These are phyloP conservation scores for Leptographium flavum DNA, from an alignment of 2,329 filamentous ascomycete genomes.

Conservation along the genomic window DNA sequence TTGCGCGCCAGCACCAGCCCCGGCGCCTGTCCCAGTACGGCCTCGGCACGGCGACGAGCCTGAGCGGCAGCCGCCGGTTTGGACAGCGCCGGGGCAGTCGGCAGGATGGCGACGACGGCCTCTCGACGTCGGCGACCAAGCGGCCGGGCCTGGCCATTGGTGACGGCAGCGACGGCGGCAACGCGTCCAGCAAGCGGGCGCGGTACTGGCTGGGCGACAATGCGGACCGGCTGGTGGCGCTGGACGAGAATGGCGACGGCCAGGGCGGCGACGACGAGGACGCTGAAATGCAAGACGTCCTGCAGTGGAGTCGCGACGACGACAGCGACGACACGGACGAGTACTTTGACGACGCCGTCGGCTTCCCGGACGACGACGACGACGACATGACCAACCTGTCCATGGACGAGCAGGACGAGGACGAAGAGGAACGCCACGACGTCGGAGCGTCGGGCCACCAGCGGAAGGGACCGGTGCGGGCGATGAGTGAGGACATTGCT, in stretches of 20 bases:
- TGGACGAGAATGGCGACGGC: slow-evolving; percentile 33
- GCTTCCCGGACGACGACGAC: slow-evolving; percentile 32
- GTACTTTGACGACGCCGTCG: slow-evolving; percentile 30
- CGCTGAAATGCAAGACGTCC: slow-evolving; percentile 32
- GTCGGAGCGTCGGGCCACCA: slow-evolving; percentile 25
- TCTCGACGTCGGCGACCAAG: slow-evolving; percentile 10
- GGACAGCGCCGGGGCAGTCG: slow-evolving; percentile 8
- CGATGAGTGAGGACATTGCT: slow-evolving; percentile 49
- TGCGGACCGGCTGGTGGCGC: slow-evolving; percentile 28
- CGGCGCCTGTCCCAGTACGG: slow-evolving; percentile 5
- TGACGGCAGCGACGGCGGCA: slow-evolving; percentile 12
- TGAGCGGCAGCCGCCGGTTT: slow-evolving; percentile 3
- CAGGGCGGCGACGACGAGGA: slow-evolving; percentile 34
- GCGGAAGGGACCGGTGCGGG: slow-evolving; percentile 30
- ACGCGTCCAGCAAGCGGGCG: slow-evolving; percentile 63
- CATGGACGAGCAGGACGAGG: slow-evolving; percentile 27
- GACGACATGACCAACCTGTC: slow-evolving; percentile 16
- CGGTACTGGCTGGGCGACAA: slow-evolving; percentile 75
- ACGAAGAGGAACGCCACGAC: slow-evolving; percentile 20
- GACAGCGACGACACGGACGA: slow-evolving; percentile 43
- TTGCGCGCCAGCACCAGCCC: slow-evolving; percentile 16
- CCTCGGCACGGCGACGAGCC: slow-evolving; percentile 6
- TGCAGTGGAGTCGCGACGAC: slow-evolving; percentile 43
- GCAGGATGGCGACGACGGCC: neutral
- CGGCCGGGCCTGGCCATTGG: slow-evolving; percentile 15